These are phyloP conservation scores for Mycena kentingensis DNA, from an alignment of 768 basidiomycete genomes.

Conservation along the genomic window DNA sequence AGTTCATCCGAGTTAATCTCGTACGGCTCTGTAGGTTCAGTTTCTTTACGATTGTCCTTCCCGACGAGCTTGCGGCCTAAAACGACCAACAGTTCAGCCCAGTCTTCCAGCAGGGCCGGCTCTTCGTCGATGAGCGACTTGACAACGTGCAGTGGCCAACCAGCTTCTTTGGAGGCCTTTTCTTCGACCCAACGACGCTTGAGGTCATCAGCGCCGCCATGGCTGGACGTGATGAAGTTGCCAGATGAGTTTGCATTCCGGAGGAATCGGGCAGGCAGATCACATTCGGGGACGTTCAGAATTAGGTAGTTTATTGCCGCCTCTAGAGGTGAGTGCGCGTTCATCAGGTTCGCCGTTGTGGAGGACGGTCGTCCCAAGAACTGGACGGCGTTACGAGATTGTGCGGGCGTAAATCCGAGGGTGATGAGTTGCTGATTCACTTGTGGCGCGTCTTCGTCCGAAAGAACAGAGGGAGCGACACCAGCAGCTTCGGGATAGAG, in stretches of 20 bases:
- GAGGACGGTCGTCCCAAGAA: constrained; percentile 60
- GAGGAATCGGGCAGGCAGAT: constrained; percentile 75
- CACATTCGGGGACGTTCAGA: constrained; percentile 82
- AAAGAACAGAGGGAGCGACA: constrained; percentile 35
- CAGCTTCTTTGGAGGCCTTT: constrained; percentile 78
- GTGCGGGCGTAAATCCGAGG: constrained; percentile 66
- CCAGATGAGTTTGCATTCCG: constrained; percentile 66
- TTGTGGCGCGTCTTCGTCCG: constrained; percentile 42
- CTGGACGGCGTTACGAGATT: constrained; percentile 53
- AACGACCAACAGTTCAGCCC: constrained; percentile 55
- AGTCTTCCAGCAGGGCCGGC: constrained; percentile 42
- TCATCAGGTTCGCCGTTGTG: constrained; percentile 63
- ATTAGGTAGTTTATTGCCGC: constrained; percentile 85
- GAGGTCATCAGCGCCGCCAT: constrained; percentile 63
- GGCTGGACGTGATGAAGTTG: constrained; percentile 66
- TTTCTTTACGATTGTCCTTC: constrained; percentile 27
- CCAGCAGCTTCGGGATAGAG: constrained; percentile 53
- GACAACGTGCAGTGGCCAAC: constrained; percentile 76
- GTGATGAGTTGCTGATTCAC: constrained; percentile 57
- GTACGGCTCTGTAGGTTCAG: constrained; percentile 28
- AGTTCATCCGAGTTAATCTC: constrained; percentile 47
- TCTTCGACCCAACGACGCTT: constrained; percentile 81
- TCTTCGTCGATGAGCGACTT: constrained; percentile 49
- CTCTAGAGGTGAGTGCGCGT: constrained; percentile 61
- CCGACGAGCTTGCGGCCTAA: constrained; percentile 61